Conservation (phyloP, 2,329 filamentous ascomycete species). For the Aspergillus caelatus region DNA sequence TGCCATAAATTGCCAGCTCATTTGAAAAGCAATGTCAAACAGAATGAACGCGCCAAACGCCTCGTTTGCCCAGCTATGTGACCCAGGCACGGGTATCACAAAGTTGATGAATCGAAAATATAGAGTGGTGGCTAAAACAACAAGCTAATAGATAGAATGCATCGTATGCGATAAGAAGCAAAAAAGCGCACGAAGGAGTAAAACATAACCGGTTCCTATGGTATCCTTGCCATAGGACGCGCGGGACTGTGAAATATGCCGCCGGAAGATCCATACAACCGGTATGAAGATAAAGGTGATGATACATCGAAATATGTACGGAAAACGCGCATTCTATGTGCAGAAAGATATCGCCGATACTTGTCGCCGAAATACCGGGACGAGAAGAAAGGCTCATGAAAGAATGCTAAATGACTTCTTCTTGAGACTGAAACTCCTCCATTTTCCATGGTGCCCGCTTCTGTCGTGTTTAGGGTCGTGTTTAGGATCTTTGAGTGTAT, state of each 20-base stretch:
- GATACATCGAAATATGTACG: constrained; percentile 34
- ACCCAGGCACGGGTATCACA: constrained; percentile 31
- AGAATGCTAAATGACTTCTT: constrained; percentile 48
- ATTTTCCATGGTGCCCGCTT: constrained; percentile 29
- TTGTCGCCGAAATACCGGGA: constrained; percentile 3
- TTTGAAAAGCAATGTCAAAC: constrained; percentile 6
- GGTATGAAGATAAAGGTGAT: constrained; percentile 27
- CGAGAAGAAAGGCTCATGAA: constrained; percentile 15
- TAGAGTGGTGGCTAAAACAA: constrained; percentile 6
- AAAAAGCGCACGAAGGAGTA: constrained; percentile 8
- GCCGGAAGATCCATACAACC: constrained; percentile 15
- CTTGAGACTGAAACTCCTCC: constrained; percentile 47
- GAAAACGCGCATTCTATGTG: constrained; percentile 30
- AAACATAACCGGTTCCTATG: constrained; percentile 10
- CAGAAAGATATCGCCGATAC: constrained; percentile 21
- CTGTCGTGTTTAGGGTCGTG: constrained; percentile 23
- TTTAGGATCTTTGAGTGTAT: constrained; percentile 24
- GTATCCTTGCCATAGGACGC: constrained; percentile 9
- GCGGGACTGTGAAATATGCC: constrained; percentile 14
- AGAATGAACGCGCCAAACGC: constrained; percentile 19
- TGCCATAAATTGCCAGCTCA: constrained; percentile 3
- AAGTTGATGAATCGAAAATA: constrained; percentile 18
- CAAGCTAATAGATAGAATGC: constrained; percentile 8
- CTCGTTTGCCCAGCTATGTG: constrained; percentile 26
- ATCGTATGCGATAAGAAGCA: constrained; percentile 12